Percentiles rank a stretch among this genome's conserved stretches.
These are phyloP conservation scores for Trichoderma erinaceum DNA, from an alignment of 495 filamentous ascomycete genomes.

Conservation along the genomic window DNA sequence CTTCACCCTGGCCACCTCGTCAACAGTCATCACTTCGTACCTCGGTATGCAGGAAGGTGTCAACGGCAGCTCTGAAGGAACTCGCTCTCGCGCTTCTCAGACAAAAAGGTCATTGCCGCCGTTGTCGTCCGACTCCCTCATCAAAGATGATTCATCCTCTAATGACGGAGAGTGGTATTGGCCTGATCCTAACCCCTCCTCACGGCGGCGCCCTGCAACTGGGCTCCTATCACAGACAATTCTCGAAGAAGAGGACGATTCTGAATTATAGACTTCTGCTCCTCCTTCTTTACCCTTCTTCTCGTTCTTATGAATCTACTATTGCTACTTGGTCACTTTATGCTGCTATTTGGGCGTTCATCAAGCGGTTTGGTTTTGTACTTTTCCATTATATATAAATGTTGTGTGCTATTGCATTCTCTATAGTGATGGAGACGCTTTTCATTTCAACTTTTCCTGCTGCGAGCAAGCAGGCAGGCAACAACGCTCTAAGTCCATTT, in stretches of 20 bases:
- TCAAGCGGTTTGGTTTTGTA: neutral
- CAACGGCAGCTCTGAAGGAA: constrained; percentile 10
- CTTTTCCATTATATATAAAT: too few relatives aligned
- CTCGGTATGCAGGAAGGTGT: constrained; percentile 27
- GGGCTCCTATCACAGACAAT: constrained; percentile 54
- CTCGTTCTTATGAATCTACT: neutral
- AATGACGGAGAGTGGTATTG: constrained; percentile 18
- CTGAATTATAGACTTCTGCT: constrained; percentile 7
- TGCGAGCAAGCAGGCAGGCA: neutral
- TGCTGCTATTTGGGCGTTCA: neutral
- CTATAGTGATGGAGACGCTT: too few relatives aligned
- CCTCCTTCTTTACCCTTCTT: neutral
- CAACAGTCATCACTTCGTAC: constrained; percentile 32
- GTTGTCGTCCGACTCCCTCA: constrained; percentile 19
- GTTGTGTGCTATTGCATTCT: too few relatives aligned
- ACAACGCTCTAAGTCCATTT: neutral
- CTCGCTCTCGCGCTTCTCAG: neutral
- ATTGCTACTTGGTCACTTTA: neutral
- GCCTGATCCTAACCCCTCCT: constrained; percentile 17
- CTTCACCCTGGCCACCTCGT: constrained; percentile 41
- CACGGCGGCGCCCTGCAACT: constrained; percentile 25
- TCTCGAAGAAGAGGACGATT: constrained; percentile 50
- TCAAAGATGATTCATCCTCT: constrained; percentile 16
- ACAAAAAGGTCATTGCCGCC: constrained; percentile 22
- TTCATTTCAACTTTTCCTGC: neutral